Conservation (phyloP, 2,329 filamentous ascomycete genomes). For the Zymoseptoria brevis region DNA sequence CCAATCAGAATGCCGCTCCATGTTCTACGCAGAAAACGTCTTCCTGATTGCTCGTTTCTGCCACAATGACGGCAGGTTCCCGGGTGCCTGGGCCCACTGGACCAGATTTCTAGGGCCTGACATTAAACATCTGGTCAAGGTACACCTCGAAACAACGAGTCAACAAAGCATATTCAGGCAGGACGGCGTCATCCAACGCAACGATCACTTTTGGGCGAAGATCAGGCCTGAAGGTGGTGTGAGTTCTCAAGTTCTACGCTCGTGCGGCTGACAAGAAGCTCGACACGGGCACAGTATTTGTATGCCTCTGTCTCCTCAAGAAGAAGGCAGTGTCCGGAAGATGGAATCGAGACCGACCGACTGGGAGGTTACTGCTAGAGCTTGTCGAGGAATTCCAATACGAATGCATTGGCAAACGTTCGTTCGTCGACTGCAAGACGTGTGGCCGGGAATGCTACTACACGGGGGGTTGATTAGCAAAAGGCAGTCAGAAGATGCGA, state of each 20-base stretch:
- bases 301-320: background rate
- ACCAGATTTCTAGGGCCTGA: background rate
- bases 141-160: background rate
- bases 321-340: background rate
- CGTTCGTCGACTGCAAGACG: background rate
- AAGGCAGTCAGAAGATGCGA: background rate
- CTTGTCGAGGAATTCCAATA: background rate
- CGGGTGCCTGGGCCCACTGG: background rate
- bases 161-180: background rate
- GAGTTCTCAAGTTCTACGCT: background rate
- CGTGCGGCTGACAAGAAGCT: background rate
- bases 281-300: background rate
- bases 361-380: background rate
- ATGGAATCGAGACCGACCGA: background rate
- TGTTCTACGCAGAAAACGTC: background rate
- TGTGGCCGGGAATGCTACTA: background rate
- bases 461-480: background rate
- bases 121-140: background rate
- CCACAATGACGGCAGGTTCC: background rate
- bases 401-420: background rate
- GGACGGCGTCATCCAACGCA: background rate
- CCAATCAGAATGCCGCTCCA: background rate
- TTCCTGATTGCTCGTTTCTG: background rate
- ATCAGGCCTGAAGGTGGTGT: background rate
- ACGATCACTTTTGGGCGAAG: background rate